Base-by-base conservation (phyloP, 2,329 filamentous ascomycete genomes). In the Tolypocladium pustulatum region DNA sequence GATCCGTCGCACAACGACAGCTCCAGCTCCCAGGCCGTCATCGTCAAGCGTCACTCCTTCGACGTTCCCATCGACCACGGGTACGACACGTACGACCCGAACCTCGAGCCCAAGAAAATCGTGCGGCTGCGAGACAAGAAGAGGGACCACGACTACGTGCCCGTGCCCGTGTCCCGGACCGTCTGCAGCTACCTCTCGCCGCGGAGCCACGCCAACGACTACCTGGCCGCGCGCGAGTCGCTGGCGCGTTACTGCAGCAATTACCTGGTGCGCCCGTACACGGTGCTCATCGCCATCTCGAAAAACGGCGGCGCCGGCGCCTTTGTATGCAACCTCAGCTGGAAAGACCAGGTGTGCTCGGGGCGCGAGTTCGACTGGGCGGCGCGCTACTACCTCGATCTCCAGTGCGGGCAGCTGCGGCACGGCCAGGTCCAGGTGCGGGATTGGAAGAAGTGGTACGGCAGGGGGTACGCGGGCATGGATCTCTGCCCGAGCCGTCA, bases 311-410 rank as follows among this genome's bases (percentile, higher is more conserved):
- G 13, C 15, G 30, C 22, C 7, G 57, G 37, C 43, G 17, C 41
- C 22, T 61, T 30, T 36, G 57, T 36, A 25, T 61, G 59, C 57
- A 61, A 61, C 57, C 25, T 15, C n/a, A 4, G 12, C 25, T 8
- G 20, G 13, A 7, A n/a, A 13, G 13, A 9, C 12, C 27, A 38
- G 22, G 32, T 38, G 30, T 61, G 59, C 57, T 57, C 54, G 5
- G 22, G 17, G 3, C 43, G 43, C 46, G 59, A 59, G 57, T 59
- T 20, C 43, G 17, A 56, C 7, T 55, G 51, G 43, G 41, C 41
- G 22, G 34, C 52, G 37, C 7, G 4, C n/a, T 34, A 58, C 43
- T 57, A 17, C 6, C 27, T 60, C 36, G 54, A 58, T 46, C 15
- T 5, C 2, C 4, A 17, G 8, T 60, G 59, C 46, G 46, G 57